Evolutionary conservation across 495 filamentous ascomycete genomes (phyloP).

Genomic region (Penicillium paxilli): DNA sequence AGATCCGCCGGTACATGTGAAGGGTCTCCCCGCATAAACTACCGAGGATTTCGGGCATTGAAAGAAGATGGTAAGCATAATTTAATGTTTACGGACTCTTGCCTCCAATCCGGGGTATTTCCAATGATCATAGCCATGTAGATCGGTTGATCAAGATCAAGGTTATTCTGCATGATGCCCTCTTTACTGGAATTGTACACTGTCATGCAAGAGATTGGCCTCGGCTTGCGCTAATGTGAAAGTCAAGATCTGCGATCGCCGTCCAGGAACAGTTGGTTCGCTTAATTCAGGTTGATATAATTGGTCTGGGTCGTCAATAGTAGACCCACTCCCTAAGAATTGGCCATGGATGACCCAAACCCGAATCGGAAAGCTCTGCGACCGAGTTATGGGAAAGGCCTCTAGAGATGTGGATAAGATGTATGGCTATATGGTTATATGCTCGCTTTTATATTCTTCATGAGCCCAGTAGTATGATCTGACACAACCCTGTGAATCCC

Average conservation of each 20-base stretch:
- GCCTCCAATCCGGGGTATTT: background rate
- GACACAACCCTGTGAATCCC: background rate
- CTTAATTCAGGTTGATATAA: background rate
- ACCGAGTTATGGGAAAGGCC: background rate
- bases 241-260: constrained; percentile 8
- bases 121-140: background rate
- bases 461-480: background rate
- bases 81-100: background rate
- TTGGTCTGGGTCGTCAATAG: background rate
- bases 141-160: background rate
- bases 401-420: background rate
- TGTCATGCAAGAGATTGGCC: background rate
- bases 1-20: constrained; percentile 20
- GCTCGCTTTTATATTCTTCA: background rate
- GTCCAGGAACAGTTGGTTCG: constrained; percentile 1
- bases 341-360: background rate
- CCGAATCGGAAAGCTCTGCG: background rate
- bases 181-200: background rate
- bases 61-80: background rate
- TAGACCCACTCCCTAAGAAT: background rate
- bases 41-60: background rate
- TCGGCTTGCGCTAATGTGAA: constrained; percentile 13
- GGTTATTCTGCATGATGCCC: background rate
- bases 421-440: constrained; percentile 1
- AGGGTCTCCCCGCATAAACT: constrained; percentile 9